These are phyloP conservation scores for Asterophora lycoperdoides DNA, from an alignment of 768 basidiomycete genomes.

Conservation along the genomic window DNA sequence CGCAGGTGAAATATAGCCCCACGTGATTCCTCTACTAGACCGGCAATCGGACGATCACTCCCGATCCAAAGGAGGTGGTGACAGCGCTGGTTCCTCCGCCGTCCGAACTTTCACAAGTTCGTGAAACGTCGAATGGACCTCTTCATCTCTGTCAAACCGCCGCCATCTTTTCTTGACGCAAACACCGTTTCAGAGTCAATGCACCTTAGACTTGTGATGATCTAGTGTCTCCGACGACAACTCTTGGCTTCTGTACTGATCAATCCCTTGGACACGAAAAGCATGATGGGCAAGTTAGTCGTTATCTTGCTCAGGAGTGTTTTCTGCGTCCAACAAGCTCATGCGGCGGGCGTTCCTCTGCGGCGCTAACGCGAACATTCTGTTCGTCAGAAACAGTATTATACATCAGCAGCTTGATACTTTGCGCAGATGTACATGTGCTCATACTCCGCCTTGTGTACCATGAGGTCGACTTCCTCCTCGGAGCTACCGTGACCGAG, in stretches of 20 bases:
- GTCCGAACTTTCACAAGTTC: no score
- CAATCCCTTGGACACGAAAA: not conserved
- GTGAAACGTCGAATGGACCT: not conserved
- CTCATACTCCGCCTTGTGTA: not conserved
- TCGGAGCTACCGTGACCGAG: not conserved
- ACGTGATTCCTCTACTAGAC: constrained; percentile 9
- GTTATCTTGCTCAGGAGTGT: not conserved
- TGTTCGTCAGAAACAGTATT: not conserved
- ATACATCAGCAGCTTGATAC: not conserved
- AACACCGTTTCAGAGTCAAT: not conserved
- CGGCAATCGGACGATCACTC: constrained; percentile 1
- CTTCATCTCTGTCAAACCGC: not conserved
- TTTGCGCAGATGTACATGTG: no score
- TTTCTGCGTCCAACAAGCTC: not conserved
- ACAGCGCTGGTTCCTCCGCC: not conserved
- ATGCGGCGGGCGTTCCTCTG: not conserved
- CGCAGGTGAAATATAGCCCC: constrained; percentile 7
- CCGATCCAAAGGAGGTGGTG: constrained; percentile 1
- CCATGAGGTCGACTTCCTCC: not conserved
- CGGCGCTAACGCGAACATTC: not conserved
- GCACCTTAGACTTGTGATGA: not conserved
- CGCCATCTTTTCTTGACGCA: not conserved
- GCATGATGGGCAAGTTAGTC: not conserved
- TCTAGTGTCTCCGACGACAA: not conserved
- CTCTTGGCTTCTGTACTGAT: not conserved